Evolutionary conservation across 495 filamentous ascomycete genomes (phyloP), one percentile per base, ranked within the genome.

Genomic region (Daldinia grandis): DNA sequence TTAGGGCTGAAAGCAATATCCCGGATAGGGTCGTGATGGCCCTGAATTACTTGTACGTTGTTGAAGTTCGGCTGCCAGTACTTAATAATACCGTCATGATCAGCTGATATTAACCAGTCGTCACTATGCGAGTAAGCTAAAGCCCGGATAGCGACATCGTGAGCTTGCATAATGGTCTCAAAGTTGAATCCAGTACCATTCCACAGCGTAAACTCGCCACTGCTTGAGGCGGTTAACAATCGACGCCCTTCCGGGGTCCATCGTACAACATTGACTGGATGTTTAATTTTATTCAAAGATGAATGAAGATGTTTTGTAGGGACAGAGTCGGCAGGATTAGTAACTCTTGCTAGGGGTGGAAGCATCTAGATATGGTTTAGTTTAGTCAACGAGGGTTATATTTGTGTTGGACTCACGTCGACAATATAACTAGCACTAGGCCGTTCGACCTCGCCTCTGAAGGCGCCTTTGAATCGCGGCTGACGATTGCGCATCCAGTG

Each of bases 51-150:
- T 78, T 98, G 93, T 64, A 98, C 93, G 75, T 98, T 98, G 84
- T 99, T 98, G 84, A 99, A 98, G 79, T 98, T 99, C 2, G 95
- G 93, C 75, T 97, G 93, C 95, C 95, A 99, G 81, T 98, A 98
- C 80, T 98, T 99, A 78, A 99, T 90, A 69, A 95, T 86, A 38
- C 95, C 95, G 73, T 94, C 92, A 74, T 98, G 94, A 79, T 97
- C 95, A 42, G 94, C 94, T 12, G 95, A 99, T 21, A 99, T 86
- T 3, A 99, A 86, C 94, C 94, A 98, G 77, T 98, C 95, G 75
- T 96, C 92, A 72, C 89, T 95, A 81, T 98, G 94, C 6, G 95
- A 95, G 83, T 97, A 99, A 51, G 85, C 86, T 54, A 95, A 83
- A 21, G 92, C 92, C 60, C 95, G 91, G 68, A 99, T 95, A 58